Evolutionary conservation across 306 rosid genomes (phyloP), one percentile per base, ranked within the genome.

Genomic region (Vicia faba): DNA sequence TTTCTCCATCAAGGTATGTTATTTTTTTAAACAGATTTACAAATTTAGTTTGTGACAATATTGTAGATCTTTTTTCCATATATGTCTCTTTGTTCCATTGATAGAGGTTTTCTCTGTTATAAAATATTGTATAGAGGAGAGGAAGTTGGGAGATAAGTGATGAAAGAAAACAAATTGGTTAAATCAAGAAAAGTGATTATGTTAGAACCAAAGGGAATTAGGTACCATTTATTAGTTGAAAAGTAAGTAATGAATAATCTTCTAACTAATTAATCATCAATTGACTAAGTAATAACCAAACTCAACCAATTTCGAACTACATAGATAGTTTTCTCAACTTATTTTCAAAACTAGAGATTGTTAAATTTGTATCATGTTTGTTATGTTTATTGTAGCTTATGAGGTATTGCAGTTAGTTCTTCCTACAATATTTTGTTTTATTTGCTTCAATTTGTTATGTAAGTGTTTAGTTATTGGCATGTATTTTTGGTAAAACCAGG

Each of bases 361-460:
- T 20, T 36, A 15, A 35, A 67, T 14, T 31, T 64, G 59, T 55
- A 8, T 46, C 33, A 53, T 48, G 55, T 61, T 31, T 61, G 38
- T 66, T 36, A 20, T 64, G 15, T 9, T 4, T 48, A 23, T 33
- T 71, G 64, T 33, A 71, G 66, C 26, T 71, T 71, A 49, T 39
- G 61, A 58, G 31, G 20, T 67, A 50, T 36, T 25, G 39, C 29
- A 57, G 45, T 68, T 76, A n/a, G n/a, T n/a, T n/a, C n/a, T n/a
- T n/a, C n/a, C n/a, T n/a, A n/a, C n/a, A n/a, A n/a, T n/a, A n/a
- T n/a, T n/a, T n/a, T n/a, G n/a, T n/a, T n/a, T n/a, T n/a, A n/a
- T n/a, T n/a, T n/a, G n/a, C n/a, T n/a, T n/a, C n/a, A n/a, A n/a
- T n/a, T n/a, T n/a, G n/a, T n/a, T n/a, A n/a, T n/a, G n/a, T n/a